Evolutionary conservation across 306 rosid species (phyloP), one percentile per base, ranked within the genome.

Genomic region (Medicago arabica): DNA sequence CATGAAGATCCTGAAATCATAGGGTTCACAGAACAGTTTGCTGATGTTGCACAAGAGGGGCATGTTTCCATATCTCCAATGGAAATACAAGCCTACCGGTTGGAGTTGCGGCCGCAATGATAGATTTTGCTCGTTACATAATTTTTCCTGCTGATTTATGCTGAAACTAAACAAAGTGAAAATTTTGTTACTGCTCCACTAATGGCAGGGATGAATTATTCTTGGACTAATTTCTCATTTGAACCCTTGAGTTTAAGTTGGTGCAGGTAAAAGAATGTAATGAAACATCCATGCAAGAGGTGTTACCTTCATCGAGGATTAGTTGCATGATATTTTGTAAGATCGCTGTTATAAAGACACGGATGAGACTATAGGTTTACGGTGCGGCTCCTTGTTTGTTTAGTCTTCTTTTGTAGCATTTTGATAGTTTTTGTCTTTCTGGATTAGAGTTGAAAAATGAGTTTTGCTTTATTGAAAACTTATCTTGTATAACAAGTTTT

Each of bases 31-130:
- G 92, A 90, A 72, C 88, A 80, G 76, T 69, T 85, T 23, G 88
- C 93, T 40, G 88, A 85, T 67, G 63, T 76, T 78, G 85, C 89
- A 39, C 92, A 72, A 81, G 97, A 90, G 39, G 99, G 97, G 28
- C 91, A 71, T 4, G 84, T 95, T 21, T 73, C 69, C 23, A 86
- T 95, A 65, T 85, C 97, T 71, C 97, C 97, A 9, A 95, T 92
- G 99, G 99, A 95, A 81, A 75, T 95, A 43, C 96, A 86, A 78
- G 93, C 99, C 41, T 95, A 95, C 90, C 91, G 89, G 91, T 59
- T 95, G 81, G 97, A 92, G 72, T 41, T 95, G 69, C 81, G 47
- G 80, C 85, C 83, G 0, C 86, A 69, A 71, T 82, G 85, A 60
- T 84, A 80, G 85, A 72, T 36, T 58, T 39, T 23, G 1, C 75